These are phyloP conservation scores for Coniochaeta sp. DNA, from an alignment of 2,329 filamentous ascomycete species.

Conservation along the genomic window DNA sequence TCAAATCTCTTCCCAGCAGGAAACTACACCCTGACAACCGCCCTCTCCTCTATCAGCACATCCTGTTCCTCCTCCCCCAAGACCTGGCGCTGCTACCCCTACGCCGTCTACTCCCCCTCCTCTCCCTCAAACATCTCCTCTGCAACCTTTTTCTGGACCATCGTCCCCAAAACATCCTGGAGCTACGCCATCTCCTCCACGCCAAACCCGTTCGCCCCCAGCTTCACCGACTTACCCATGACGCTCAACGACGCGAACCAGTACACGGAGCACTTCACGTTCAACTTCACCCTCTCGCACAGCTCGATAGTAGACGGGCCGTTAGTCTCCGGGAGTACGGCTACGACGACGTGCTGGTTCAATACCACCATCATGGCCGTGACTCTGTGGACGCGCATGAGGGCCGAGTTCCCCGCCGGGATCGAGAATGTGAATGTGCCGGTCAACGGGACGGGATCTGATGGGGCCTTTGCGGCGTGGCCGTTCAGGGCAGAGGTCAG, in stretches of 20 bases:
- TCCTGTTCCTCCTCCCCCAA: constrained; percentile 49
- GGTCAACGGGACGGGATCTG: constrained; percentile 9
- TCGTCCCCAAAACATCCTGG: constrained; percentile 30
- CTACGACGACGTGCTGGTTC: constrained; percentile 48
- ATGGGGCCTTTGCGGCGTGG: constrained; percentile 34
- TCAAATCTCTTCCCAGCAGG: constrained; percentile 47
- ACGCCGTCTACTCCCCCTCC: constrained; percentile 36
- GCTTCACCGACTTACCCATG: constrained; percentile 45
- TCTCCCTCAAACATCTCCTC: constrained; percentile 24
- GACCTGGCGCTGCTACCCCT: constrained; percentile 58
- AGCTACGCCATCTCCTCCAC: constrained; percentile 47
- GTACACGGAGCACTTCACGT: constrained; percentile 47
- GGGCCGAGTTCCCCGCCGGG: constrained; percentile 20
- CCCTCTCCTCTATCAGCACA: constrained; percentile 43
- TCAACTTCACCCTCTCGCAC: constrained; percentile 46
- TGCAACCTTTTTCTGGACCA: constrained; percentile 55
- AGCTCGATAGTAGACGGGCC: constrained; percentile 37
- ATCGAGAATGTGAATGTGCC: constrained; percentile 10
- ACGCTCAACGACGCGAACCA: constrained; percentile 37
- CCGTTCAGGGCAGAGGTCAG: constrained; percentile 50
- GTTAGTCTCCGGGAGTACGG: constrained; percentile 29
- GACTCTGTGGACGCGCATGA: constrained; percentile 48
- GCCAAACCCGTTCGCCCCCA: constrained; percentile 46
- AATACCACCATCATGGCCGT: constrained; percentile 46
- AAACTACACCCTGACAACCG: constrained; percentile 52